Evolutionary conservation across 805 yeast species (phyloP), one percentile per base, ranked within the genome.

Genomic region (Sugiyamaella floridensis): DNA sequence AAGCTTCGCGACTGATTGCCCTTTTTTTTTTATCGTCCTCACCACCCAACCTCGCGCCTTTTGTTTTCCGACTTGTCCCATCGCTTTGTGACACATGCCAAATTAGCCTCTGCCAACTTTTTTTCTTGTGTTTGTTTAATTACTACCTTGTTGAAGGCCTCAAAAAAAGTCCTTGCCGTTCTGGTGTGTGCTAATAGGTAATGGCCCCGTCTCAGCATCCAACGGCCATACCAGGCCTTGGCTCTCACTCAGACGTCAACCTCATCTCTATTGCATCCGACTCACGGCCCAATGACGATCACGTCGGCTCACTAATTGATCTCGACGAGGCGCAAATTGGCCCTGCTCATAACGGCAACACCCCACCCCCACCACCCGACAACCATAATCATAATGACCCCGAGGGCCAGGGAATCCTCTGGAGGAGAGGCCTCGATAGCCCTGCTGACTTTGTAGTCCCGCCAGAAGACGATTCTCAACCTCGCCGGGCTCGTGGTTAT

Each of bases 401-500:
- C 37, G 37, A 32, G 37, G 37, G 37, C 37, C 37, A 32, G 37
- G 37, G 37, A 32, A 32, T 32, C 37, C 10, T 14, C 37, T 32
- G 37, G 37, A 10, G 37, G n/a, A 10, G 37, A 32, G 37, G 44
- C 22, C 44, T 18, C 12, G 44, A 42, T 26, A 12, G 22, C 7
- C 26, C 44, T 20, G 19, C 26, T 16, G 44, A 18, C 22, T 12
- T 40, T 40, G 43, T 40, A 40, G 43, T 18, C 44, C 26, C 20
- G 22, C 44, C 20, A 18, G 44, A 15, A 14, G 43, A 16, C 18
- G n/a, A 12, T 41, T 19, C 43, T 19, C 28, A 22, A 48, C 40
- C 52, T 32, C n/a, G 44, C 26, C 28, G 60, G 41, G 29, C 41
- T 11, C 34, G 90, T 60, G 89, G 89, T 0, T 79, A 82, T 55